A percentile compares a stretch with the other conserved stretches of the same genome.
These are phyloP conservation scores for Oehlia diaphana DNA, from an alignment of 192 early-diverging fungal genomes.

Conservation along the genomic window DNA sequence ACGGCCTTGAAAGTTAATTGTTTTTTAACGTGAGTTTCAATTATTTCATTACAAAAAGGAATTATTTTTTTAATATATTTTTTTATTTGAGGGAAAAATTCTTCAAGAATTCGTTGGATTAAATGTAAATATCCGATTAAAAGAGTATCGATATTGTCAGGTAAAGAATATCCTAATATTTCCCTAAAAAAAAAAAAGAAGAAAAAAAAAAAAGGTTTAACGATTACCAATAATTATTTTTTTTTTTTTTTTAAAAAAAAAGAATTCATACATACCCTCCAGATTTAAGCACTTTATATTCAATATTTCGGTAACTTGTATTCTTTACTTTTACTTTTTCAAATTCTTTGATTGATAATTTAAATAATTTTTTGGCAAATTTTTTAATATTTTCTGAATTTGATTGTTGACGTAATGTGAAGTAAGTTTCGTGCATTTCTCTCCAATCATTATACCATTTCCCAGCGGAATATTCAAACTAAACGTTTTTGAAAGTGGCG, in stretches of 20 bases:
- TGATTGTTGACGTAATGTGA: neutral
- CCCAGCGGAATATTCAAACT: slow-evolving; percentile 8
- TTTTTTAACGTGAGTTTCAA: neutral
- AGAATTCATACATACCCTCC: neutral
- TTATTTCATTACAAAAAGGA: slow-evolving; percentile 2
- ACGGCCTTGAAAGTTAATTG: neutral
- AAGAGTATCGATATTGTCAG: neutral
- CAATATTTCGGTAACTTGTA: neutral
- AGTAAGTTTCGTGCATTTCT: neutral
- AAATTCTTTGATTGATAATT: neutral
- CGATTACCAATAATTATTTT: no score
- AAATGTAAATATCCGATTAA: slow-evolving; percentile 6
- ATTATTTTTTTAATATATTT: neutral
- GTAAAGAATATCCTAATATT: neutral
- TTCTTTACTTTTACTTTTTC: neutral
- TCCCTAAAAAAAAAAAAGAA: neutral
- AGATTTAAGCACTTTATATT: neutral
- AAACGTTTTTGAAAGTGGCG: neutral
- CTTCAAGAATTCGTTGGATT: neutral
- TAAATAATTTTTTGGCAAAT: neutral
- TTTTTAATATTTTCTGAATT: neutral
- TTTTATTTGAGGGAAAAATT: neutral
- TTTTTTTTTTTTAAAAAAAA: neutral
- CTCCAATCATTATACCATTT: slow-evolving; percentile 1
- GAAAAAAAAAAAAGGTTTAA: no score